Evolutionary conservation across 2,329 filamentous ascomycete species (phyloP).

Genomic region (Elsinoe ampelina): DNA sequence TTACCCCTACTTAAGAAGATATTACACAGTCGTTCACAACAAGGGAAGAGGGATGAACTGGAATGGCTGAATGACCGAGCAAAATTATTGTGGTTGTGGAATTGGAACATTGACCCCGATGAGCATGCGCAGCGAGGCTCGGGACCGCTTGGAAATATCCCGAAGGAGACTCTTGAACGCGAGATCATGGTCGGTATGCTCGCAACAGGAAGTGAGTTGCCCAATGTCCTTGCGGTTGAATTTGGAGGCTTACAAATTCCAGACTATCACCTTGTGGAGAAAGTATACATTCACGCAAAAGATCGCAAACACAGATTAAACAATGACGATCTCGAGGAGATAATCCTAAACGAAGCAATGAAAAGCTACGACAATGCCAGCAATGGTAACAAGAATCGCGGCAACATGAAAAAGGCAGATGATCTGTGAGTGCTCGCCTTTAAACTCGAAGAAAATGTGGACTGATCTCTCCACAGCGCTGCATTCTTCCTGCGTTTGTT

Average conservation of each 20-base stretch:
- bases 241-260: neutral
- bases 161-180: constrained; percentile 53
- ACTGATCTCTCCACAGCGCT: constrained; percentile 40
- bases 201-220: constrained; percentile 5
- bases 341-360: constrained; percentile 55
- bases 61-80: constrained; percentile 54
- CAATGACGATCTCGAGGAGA: constrained; percentile 45
- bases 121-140: constrained; percentile 30
- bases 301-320: constrained; percentile 42
- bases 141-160: constrained; percentile 50
- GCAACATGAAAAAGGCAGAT: constrained; percentile 66
- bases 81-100: constrained; percentile 63
- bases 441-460: constrained; percentile 10
- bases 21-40: constrained; percentile 44
- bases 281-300: constrained; percentile 50
- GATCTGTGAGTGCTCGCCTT: constrained; percentile 56
- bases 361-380: constrained; percentile 71
- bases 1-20: constrained; percentile 49
- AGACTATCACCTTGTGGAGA: constrained; percentile 20
- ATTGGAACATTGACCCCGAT: constrained; percentile 52
- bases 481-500: constrained; percentile 55
- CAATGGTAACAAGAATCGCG: constrained; percentile 67
- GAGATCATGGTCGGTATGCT: constrained; percentile 53
- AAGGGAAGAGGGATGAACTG: constrained; percentile 49
- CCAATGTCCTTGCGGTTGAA: neutral